These are phyloP conservation scores for Colletotrichum eremochloae DNA, from an alignment of 2,329 filamentous ascomycete genomes.

Conservation along the genomic window DNA sequence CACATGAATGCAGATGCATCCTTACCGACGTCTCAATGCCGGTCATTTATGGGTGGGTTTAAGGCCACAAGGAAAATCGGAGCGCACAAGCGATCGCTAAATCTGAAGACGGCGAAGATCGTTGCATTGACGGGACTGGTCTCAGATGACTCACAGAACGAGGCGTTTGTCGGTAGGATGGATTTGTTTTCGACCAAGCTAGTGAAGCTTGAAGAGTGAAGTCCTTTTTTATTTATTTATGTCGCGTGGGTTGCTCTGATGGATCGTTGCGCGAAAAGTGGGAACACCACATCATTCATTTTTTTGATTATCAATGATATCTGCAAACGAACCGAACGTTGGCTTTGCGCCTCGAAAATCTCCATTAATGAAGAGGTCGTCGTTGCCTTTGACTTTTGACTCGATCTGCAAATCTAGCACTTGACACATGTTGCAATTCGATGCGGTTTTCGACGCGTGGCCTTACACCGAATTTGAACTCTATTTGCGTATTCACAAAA, in stretches of 20 bases:
- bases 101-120: conserved; percentile 54
- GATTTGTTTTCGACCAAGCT: conserved; percentile 69
- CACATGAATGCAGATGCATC: conserved; percentile 48
- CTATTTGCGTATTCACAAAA: not conserved
- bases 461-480: not conserved
- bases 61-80: conserved; percentile 64
- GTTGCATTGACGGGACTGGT: conserved; percentile 67
- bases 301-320: not conserved
- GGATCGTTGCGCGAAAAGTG: too few species aligned
- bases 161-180: conserved; percentile 65
- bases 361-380: not conserved
- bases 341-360: not conserved
- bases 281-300: too few species aligned
- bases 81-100: conserved; percentile 57
- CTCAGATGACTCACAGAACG: conserved; percentile 61
- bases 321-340: not conserved
- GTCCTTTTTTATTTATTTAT: conserved; percentile 32
- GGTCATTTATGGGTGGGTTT: conserved; percentile 67
- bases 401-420: not conserved
- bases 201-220: conserved; percentile 57
- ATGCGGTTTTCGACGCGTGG: not conserved
- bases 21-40: conserved; percentile 69
- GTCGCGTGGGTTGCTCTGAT: not conserved
- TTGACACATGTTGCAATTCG: not conserved
- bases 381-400: not conserved